phyloP scores from a whole-genome alignment of 1,284 basidiomycete species.

The Cryptococcus sp. region DNA sequence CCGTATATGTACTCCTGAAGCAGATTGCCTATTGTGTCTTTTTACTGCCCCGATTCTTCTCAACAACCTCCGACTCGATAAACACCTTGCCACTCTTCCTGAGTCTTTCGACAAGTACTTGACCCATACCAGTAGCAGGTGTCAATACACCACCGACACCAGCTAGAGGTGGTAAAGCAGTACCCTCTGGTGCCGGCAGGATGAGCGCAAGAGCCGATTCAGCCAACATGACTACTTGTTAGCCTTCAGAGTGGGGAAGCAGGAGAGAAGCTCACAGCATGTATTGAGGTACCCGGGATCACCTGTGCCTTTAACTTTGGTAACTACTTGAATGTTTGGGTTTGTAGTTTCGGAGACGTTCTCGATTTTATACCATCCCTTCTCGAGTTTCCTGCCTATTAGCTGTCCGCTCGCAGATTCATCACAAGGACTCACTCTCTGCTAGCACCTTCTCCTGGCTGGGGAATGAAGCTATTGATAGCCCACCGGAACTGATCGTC shows the following conservation, averaged over 20 bases:
- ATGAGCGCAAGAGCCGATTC: slow-evolving; percentile 70
- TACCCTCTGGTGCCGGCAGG: slow-evolving; percentile 50
- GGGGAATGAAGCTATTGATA: slow-evolving; percentile 47
- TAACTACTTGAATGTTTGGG: slow-evolving; percentile 55
- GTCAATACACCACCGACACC: slow-evolving; percentile 71
- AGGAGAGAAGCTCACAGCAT: slow-evolving; percentile 50
- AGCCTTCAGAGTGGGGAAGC: background rate
- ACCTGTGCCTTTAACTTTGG: slow-evolving; percentile 62
- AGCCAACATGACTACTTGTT: slow-evolving; percentile 60
- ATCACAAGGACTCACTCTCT: slow-evolving; percentile 52
- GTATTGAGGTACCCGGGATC: slow-evolving; percentile 75
- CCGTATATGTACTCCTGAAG: too few species aligned
- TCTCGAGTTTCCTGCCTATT: slow-evolving; percentile 55
- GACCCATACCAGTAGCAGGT: slow-evolving; percentile 69
- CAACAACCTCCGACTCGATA: slow-evolving; percentile 21
- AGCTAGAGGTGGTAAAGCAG: slow-evolving; percentile 56
- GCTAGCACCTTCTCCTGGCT: slow-evolving; percentile 61
- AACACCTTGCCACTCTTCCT: slow-evolving; percentile 21
- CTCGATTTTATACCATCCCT: slow-evolving; percentile 57
- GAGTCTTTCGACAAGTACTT: slow-evolving; percentile 63
- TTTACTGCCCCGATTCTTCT: slow-evolving; percentile 2
- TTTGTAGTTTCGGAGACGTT: slow-evolving; percentile 56
- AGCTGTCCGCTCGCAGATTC: background rate
- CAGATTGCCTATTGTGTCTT: background rate
- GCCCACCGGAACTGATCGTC: background rate